Conservation (phyloP, 192 early-diverging fungal species). For the Coemansia sp. region DNA sequence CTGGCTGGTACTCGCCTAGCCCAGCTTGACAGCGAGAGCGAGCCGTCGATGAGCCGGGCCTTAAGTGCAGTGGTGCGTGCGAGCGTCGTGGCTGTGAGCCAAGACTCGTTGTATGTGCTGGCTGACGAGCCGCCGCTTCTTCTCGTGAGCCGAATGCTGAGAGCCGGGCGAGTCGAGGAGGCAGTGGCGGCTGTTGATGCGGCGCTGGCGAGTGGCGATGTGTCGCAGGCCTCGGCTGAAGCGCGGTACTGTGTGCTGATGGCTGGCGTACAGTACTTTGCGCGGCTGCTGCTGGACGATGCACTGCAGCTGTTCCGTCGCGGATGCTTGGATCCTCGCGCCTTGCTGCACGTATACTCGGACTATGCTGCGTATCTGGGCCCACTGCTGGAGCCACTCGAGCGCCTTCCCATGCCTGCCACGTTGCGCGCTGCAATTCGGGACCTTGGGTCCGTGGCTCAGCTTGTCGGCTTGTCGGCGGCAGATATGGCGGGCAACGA, state of each 20-base stretch:
- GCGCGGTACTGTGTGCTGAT: slow-evolving; percentile 43
- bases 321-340: slow-evolving; percentile 43
- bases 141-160: slow-evolving; percentile 22
- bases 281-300: slow-evolving; percentile 43
- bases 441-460: slow-evolving; percentile 26
- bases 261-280: slow-evolving; percentile 36
- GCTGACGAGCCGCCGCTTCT: slow-evolving; percentile 31
- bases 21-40: slow-evolving; percentile 19
- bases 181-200: slow-evolving; percentile 32
- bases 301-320: slow-evolving; percentile 43
- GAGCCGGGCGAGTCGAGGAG: slow-evolving; percentile 35
- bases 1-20: slow-evolving; percentile 15
- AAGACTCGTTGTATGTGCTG: slow-evolving; percentile 32
- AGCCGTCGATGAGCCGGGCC: slow-evolving; percentile 16
- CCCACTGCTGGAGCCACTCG: slow-evolving; percentile 37
- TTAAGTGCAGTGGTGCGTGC: not conserved
- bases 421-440: slow-evolving; percentile 26
- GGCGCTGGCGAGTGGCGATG: slow-evolving; percentile 17
- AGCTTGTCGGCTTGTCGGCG: slow-evolving; percentile 16
- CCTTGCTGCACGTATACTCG: slow-evolving; percentile 42
- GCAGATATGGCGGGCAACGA: slow-evolving; percentile 26
- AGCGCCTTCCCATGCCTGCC: slow-evolving; percentile 36
- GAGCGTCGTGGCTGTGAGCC: slow-evolving; percentile 11
- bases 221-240: slow-evolving; percentile 12
- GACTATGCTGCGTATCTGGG: slow-evolving; percentile 36